These are phyloP conservation scores for Podila horticola DNA, from an alignment of 192 early-diverging fungal genomes.

Conservation along the genomic window DNA sequence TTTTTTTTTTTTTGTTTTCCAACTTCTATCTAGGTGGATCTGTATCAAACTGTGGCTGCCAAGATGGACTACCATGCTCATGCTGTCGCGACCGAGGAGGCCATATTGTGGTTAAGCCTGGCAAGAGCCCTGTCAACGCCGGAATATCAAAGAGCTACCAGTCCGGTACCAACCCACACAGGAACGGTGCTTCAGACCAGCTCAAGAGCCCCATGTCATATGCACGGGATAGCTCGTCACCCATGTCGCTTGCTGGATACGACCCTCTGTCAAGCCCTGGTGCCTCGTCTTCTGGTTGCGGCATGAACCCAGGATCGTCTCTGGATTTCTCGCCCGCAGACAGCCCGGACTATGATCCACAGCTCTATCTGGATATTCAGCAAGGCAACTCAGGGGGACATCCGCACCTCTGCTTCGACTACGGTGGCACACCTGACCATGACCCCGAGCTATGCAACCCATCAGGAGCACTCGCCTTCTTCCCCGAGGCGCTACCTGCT, in stretches of 20 bases:
- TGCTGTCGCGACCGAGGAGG: constrained; percentile 36
- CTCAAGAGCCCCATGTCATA: background rate
- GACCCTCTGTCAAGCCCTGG: background rate
- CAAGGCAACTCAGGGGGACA: background rate
- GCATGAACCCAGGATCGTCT: constrained; percentile 1
- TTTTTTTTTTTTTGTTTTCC: too few relatives aligned
- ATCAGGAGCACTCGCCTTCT: constrained; percentile 13
- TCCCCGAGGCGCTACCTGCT: background rate
- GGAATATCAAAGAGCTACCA: constrained; percentile 18
- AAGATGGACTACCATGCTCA: constrained; percentile 23
- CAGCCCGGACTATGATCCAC: background rate
- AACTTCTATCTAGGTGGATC: background rate
- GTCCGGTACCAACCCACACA: background rate
- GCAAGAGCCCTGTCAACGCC: constrained; percentile 10
- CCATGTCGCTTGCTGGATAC: constrained; percentile 1
- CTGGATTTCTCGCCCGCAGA: constrained; percentile 2
- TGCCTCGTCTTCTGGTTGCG: background rate
- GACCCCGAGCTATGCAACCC: constrained; percentile 33
- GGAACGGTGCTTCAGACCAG: background rate
- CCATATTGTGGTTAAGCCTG: constrained; percentile 26
- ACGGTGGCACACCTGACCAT: constrained; percentile 34
- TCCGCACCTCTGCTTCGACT: constrained; percentile 31
- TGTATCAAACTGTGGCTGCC: constrained; percentile 19
- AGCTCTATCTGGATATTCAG: background rate
- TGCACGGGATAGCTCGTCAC: background rate